phyloP scores from a whole-genome alignment of 176 grass and related monocot genomes.

The Carex kokanica region DNA sequence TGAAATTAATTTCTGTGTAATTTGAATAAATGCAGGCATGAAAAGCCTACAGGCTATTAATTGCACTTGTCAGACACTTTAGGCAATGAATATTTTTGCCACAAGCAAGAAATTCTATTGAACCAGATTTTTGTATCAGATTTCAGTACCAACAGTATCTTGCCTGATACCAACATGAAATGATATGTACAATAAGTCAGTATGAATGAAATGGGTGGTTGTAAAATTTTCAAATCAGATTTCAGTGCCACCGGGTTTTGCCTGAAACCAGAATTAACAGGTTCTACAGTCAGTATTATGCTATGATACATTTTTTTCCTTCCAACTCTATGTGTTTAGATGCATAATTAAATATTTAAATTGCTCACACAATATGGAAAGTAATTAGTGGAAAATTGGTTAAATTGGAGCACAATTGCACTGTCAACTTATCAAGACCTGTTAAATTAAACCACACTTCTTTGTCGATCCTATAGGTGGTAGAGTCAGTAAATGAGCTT shows the following conservation, averaged over 20 bases:
- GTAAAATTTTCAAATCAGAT: neutral
- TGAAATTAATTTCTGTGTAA: neutral
- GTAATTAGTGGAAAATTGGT: neutral
- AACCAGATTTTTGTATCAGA: neutral
- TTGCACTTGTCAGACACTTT: neutral
- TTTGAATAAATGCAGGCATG: neutral
- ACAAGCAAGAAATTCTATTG: neutral
- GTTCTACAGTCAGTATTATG: neutral
- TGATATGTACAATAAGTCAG: neutral
- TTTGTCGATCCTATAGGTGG: conserved; percentile 54
- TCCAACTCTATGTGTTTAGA: neutral
- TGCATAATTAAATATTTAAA: neutral
- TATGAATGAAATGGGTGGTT: neutral
- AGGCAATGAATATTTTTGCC: neutral
- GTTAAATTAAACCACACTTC: neutral
- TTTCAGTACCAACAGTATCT: neutral
- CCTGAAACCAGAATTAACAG: neutral
- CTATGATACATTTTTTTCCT: neutral
- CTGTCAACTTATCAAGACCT: neutral
- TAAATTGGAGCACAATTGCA: neutral
- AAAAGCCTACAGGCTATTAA: neutral
- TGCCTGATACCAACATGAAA: neutral
- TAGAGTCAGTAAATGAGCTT: conserved; percentile 90
- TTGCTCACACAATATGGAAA: neutral
- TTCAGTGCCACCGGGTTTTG: neutral